Percentiles rank a stretch among this genome's conserved stretches.
These are phyloP conservation scores for Arabidopsis suecica DNA, from an alignment of 345 rosid species.

Conservation along the genomic window DNA sequence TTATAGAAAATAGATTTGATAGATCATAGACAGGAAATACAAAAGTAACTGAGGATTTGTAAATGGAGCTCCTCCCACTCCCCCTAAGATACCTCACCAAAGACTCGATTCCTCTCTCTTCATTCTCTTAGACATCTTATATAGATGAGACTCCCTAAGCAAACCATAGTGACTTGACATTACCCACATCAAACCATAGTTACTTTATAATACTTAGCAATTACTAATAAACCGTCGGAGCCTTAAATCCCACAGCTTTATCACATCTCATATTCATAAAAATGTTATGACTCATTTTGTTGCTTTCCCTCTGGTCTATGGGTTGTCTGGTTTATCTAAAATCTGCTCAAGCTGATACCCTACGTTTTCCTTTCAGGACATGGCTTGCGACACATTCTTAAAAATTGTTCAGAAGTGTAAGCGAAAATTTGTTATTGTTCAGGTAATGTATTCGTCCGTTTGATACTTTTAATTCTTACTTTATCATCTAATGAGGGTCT, in stretches of 20 bases:
- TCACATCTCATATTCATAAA: constrained; percentile 9
- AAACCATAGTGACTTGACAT: background rate
- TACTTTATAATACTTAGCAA: background rate
- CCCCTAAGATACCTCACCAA: too few relatives aligned
- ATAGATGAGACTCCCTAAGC: too few relatives aligned
- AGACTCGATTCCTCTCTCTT: too few relatives aligned
- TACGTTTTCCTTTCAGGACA: constrained; percentile 63
- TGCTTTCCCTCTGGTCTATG: constrained; percentile 1
- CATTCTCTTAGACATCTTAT: too few relatives aligned
- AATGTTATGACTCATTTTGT: background rate
- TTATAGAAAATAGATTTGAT: too few relatives aligned
- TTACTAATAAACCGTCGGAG: too few relatives aligned
- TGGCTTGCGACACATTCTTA: constrained; percentile 99
- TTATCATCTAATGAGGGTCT: constrained; percentile 7
- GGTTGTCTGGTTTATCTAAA: background rate
- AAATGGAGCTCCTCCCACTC: too few relatives aligned
- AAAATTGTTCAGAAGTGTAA: constrained; percentile 98
- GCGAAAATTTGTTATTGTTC: constrained; percentile 83
- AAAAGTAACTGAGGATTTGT: too few relatives aligned
- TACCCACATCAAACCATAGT: background rate
- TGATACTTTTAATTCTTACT: background rate
- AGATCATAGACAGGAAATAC: too few relatives aligned
- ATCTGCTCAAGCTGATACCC: constrained; percentile 12
- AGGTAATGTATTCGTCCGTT: constrained; percentile 59
- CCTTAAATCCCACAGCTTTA: too few relatives aligned